These are phyloP conservation scores for Dalbergia cochinchinensis DNA, from an alignment of 306 rosid genomes.

Conservation along the genomic window DNA sequence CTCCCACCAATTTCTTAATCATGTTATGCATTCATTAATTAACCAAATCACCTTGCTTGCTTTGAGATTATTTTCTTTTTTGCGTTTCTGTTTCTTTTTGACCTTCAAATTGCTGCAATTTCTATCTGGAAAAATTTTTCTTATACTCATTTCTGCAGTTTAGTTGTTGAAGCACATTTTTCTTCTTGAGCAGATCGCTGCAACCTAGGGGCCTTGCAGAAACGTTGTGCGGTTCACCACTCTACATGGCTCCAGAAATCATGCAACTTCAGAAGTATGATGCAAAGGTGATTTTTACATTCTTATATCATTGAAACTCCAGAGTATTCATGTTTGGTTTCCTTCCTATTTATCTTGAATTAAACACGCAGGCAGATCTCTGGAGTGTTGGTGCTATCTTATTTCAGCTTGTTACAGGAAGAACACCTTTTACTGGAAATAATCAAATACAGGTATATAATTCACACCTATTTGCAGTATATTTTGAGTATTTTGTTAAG, in stretches of 20 bases:
- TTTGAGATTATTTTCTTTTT: constrained; percentile 24
- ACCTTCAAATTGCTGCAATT: constrained; percentile 11
- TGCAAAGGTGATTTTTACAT: constrained; percentile 81
- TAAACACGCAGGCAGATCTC: constrained; percentile 96
- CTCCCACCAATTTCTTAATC: constrained; percentile 20
- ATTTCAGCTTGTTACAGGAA: constrained; percentile 93
- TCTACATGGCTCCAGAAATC: constrained; percentile 99
- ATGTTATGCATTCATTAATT: neutral
- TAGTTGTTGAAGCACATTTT: constrained; percentile 34
- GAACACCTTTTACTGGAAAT: constrained; percentile 95
- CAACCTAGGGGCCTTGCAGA: constrained; percentile 97
- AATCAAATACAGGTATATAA: constrained; percentile 81
- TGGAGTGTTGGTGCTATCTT: constrained; percentile 99
- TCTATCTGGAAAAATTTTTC: constrained; percentile 30
- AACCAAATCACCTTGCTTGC: constrained; percentile 24
- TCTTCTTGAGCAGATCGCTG: constrained; percentile 75
- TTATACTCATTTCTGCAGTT: constrained; percentile 13
- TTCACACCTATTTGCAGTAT: constrained; percentile 10
- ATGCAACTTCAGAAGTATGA: constrained; percentile 99
- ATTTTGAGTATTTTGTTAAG: constrained; percentile 20
- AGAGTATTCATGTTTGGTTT: constrained; percentile 38
- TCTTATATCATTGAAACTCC: constrained; percentile 13
- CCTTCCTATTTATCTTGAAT: constrained; percentile 59
- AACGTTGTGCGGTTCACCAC: constrained; percentile 99
- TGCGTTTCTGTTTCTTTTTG: constrained; percentile 15